Base-by-base conservation (phyloP, 2,329 filamentous ascomycete genomes). In the Leptographium flavum region DNA sequence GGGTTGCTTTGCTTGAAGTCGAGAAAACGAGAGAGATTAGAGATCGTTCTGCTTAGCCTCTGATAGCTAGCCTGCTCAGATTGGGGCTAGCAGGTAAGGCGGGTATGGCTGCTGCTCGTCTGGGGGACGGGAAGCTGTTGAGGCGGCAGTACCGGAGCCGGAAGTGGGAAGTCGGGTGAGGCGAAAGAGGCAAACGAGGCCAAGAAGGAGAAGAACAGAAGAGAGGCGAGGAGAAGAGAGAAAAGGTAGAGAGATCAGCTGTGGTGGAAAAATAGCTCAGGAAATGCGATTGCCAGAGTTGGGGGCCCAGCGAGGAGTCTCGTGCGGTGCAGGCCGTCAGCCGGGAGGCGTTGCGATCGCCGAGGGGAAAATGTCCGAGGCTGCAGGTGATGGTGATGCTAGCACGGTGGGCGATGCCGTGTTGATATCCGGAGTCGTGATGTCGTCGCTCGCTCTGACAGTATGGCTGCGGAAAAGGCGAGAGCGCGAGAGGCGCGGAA, bases 11-110 rank as follows among this genome's bases (percentile, higher is more conserved):
- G 40, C 30, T 39, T 23, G 23, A 42, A 42, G 40, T 42, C 30
- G 30, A 42, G 40, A 42, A n/a, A 42, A 42, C 28, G 30, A 35
- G 28, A 35, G 31, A 30, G 30, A 42, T 42, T 35, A 31, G 30
- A 42, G 40, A 42, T 42, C 32, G 40, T 35, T 33, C 40, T 30
- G 30, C n/a, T 23, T 30, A 23, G 40, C 27, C n/a, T 33, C 40
- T 23, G 8, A 19, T 42, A 42, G 40, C 40, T 42, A 42, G 40
- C 30, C 35, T 33, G 40, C 30, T 42, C 13, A 21, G 39, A n/a
- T 39, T 33, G n/a, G 7, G 40, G 30, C 40, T 42, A 42, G 39
- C 39, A n/a, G n/a, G n/a, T n/a, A 42, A 33, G 30, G 30, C 13
- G 40, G 27, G 30, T 28, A 25, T 19, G 39, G 7, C 27, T 21